phyloP scores from a whole-genome alignment of 2,329 filamentous ascomycete genomes.

The Penicillium corylophilum region DNA sequence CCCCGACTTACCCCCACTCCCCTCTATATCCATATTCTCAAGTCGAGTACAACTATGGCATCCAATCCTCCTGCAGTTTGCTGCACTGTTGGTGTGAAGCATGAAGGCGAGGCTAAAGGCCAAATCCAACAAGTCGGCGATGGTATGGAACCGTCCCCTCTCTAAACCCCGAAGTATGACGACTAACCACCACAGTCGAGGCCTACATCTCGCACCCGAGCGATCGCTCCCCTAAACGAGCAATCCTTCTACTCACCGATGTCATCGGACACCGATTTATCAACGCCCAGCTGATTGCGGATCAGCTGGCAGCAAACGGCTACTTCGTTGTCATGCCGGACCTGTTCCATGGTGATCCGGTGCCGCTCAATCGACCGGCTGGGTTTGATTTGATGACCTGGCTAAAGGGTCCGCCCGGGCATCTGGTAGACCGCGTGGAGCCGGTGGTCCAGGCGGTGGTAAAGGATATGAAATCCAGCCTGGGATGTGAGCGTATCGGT shows the following conservation, averaged over 20 bases:
- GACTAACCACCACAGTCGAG: conserved; percentile 13
- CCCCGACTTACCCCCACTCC: not conserved
- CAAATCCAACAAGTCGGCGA: conserved; percentile 13
- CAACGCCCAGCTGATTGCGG: conserved; percentile 22
- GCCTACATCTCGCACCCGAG: conserved; percentile 12
- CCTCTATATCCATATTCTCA: not conserved
- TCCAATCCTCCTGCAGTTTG: conserved; percentile 17
- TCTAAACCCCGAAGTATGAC: not conserved
- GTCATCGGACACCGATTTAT: conserved; percentile 23
- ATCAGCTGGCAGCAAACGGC: conserved; percentile 20
- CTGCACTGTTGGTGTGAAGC: conserved; percentile 16
- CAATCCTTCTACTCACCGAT: conserved; percentile 19
- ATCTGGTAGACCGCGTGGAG: conserved; percentile 15
- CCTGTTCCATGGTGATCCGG: conserved; percentile 20
- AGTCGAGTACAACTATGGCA: conserved; percentile 8
- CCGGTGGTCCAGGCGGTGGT: conserved; percentile 17
- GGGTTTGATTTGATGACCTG: conserved; percentile 18
- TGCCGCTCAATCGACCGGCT: conserved; percentile 14
- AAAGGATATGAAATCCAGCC: conserved; percentile 13
- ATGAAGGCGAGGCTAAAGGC: conserved; percentile 19
- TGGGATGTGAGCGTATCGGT: conserved; percentile 18
- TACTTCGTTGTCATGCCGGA: conserved; percentile 24
- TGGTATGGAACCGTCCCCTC: conserved; percentile 5
- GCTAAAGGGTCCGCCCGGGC: conserved; percentile 19
- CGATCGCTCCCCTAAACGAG: conserved; percentile 9